These are phyloP conservation scores for Paxillus ammoniavirescens DNA, from an alignment of 768 basidiomycete species.

Conservation along the genomic window DNA sequence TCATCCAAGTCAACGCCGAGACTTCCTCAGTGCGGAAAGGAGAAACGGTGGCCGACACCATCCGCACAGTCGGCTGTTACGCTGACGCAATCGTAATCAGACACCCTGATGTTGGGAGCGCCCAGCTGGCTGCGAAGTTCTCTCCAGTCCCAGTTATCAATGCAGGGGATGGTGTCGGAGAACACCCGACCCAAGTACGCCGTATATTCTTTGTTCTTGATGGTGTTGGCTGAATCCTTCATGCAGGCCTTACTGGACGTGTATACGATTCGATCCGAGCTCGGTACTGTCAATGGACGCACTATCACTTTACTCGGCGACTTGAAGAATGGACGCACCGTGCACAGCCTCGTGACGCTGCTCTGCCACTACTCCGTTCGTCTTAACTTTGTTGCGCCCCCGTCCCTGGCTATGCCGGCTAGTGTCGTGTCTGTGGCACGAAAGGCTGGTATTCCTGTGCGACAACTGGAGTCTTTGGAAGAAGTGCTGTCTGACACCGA, in stretches of 20 bases:
- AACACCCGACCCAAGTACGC: conserved; percentile 89
- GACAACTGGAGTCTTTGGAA: conserved; percentile 84
- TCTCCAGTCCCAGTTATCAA: conserved; percentile 96
- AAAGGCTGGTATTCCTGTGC: conserved; percentile 77
- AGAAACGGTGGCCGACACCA: conserved; percentile 88
- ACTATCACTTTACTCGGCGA: conserved; percentile 93
- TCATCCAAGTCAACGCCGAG: conserved; percentile 80
- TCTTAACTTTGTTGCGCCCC: conserved; percentile 93
- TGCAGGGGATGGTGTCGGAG: conserved; percentile 95
- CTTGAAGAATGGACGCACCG: conserved; percentile 96
- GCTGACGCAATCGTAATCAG: conserved; percentile 92
- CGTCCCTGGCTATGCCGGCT: conserved; percentile 85
- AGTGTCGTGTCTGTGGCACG: conserved; percentile 80
- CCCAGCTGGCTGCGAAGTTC: conserved; percentile 94
- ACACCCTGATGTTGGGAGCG: conserved; percentile 91
- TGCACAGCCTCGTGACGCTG: conserved; percentile 91
- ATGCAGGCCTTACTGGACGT: conserved; percentile 76
- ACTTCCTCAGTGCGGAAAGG: conserved; percentile 91
- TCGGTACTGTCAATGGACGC: conserved; percentile 96
- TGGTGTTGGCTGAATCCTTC: conserved; percentile 3
- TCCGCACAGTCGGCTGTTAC: conserved; percentile 93
- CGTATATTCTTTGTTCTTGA: conserved; percentile 15
- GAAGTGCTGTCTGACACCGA: conserved; percentile 92
- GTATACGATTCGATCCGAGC: conserved; percentile 95
- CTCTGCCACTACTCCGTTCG: conserved; percentile 90